phyloP scores from a whole-genome alignment of 139 green algal species.

The Chlamydomonas eustigma region DNA sequence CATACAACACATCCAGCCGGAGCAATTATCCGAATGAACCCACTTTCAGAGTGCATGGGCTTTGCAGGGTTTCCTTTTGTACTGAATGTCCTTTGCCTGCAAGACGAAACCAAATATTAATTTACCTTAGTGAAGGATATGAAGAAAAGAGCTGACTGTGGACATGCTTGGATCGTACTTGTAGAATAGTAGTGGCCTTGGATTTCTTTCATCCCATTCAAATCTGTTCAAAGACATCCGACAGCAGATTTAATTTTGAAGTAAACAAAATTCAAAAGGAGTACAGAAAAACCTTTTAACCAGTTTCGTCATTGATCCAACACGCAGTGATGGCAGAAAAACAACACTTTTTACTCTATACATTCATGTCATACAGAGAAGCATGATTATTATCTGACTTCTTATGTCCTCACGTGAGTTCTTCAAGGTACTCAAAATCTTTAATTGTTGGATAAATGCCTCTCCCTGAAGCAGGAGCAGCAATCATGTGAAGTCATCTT shows the following conservation, averaged over 20 bases:
- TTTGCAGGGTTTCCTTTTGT: background rate
- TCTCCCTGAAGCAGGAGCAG: conserved; percentile 7
- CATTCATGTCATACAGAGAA: too few relatives aligned
- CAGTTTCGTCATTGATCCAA: too few relatives aligned
- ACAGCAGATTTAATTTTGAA: too few relatives aligned
- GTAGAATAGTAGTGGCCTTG: conserved; percentile 6
- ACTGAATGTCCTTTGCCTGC: conserved; percentile 16
- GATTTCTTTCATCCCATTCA: conserved; percentile 5
- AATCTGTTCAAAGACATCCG: too few relatives aligned
- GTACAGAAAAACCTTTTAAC: too few relatives aligned
- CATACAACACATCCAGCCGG: background rate
- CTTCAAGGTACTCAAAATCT: conserved; percentile 20
- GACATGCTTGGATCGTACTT: background rate
- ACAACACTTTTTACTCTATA: too few relatives aligned
- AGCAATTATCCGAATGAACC: conserved; percentile 12
- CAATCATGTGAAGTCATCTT: background rate
- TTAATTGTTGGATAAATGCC: conserved; percentile 20
- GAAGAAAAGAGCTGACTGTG: too few relatives aligned
- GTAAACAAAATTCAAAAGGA: too few relatives aligned
- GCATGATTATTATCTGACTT: too few relatives aligned
- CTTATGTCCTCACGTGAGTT: background rate
- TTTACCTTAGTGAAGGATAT: too few relatives aligned
- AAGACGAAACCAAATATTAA: too few relatives aligned
- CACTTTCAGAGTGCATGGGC: conserved; percentile 15
- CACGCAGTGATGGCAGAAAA: too few relatives aligned